Percentiles rank a stretch among this genome's conserved stretches.
These are phyloP conservation scores for Heliamphora exappendiculata DNA, from an alignment of 148 eudicot genomes.

Conservation along the genomic window DNA sequence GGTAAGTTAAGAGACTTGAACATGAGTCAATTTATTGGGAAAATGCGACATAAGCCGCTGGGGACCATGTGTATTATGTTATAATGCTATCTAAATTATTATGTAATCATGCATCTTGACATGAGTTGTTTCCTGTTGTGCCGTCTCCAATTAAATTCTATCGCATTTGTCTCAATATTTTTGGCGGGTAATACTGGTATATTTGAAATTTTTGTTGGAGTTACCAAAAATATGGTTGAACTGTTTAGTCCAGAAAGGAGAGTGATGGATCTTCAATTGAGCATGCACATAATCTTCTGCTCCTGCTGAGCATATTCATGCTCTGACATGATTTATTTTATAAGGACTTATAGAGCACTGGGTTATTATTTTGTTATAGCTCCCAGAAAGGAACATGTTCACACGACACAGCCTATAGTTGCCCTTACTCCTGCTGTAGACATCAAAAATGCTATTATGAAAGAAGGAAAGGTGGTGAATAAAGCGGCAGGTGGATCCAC, in stretches of 20 bases:
- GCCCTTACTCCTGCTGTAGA: background rate
- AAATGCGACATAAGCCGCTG: background rate
- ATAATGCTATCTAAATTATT: background rate
- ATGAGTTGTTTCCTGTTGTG: background rate
- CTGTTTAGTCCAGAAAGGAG: background rate
- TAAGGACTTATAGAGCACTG: too few relatives aligned
- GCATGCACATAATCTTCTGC: background rate
- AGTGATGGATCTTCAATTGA: background rate
- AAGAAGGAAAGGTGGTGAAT: background rate
- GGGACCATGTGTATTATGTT: background rate
- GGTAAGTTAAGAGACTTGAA: background rate
- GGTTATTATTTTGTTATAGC: background rate
- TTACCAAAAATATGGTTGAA: background rate
- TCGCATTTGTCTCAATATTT: background rate
- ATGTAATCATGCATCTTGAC: background rate
- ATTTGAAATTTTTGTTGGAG: background rate
- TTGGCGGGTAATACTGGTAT: background rate
- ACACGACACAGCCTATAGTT: background rate
- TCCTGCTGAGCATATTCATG: background rate
- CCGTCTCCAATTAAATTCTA: background rate
- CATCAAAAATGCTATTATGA: background rate
- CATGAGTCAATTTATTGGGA: background rate
- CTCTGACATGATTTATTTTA: background rate
- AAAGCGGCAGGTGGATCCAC: background rate
- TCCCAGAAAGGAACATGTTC: slow-evolving; percentile 4